Evolutionary conservation across 1,284 basidiomycete genomes (phyloP).

Genomic region (Ustilago vetiveriae): DNA sequence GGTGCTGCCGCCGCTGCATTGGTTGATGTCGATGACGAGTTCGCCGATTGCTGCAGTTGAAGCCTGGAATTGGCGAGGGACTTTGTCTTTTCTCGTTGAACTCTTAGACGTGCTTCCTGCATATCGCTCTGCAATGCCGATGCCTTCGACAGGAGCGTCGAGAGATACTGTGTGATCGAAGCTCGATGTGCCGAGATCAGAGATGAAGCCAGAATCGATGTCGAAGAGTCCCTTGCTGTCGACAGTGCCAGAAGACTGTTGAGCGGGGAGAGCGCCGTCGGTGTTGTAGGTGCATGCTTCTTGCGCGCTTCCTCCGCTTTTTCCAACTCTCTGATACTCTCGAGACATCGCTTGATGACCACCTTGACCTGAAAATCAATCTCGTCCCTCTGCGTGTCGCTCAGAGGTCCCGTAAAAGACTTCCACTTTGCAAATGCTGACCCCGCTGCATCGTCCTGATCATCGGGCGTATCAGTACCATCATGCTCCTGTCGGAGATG

Average conservation of each 20-base stretch:
- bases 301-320: conserved; percentile 74
- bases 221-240: conserved; percentile 44
- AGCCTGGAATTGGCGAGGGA: conserved; percentile 39
- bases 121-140: conserved; percentile 82
- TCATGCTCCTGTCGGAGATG: conserved; percentile 21
- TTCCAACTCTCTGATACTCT: conserved; percentile 85
- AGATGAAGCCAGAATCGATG: conserved; percentile 44
- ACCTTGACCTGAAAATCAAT: conserved; percentile 87
- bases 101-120: conserved; percentile 73
- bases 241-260: conserved; percentile 37
- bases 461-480: conserved; percentile 20
- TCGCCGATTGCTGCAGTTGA: conserved; percentile 13
- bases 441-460: conserved; percentile 15
- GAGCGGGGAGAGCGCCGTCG: conserved; percentile 17
- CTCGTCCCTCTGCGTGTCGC: conserved; percentile 86
- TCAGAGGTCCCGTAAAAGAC: conserved; percentile 74
- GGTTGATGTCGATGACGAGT: conserved; percentile 2
- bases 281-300: conserved; percentile 47
- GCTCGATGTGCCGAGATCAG: conserved; percentile 81
- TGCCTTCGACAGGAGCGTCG: conserved; percentile 78
- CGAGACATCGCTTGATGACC: conserved; percentile 81
- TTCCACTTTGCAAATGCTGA: conserved; percentile 56
- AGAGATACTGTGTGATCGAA: conserved; percentile 85
- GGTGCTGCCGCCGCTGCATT: conserved; percentile 10
- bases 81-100: conserved; percentile 49